phyloP scores from a whole-genome alignment of 352 stramenopile genomes.

The Phytophthora multivora region DNA sequence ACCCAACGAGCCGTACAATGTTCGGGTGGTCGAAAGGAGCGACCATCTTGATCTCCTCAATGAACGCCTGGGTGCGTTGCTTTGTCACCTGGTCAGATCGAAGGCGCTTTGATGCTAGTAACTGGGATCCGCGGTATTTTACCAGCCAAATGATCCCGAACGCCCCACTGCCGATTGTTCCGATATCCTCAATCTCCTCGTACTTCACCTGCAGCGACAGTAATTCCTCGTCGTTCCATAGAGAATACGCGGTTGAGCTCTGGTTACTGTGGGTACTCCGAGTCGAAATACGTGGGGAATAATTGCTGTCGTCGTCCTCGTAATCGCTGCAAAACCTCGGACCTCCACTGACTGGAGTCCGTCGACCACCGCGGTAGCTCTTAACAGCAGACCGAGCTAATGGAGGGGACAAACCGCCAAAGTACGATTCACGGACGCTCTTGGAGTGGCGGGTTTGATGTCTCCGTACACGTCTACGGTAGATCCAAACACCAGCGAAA shows the following conservation, averaged over 20 bases:
- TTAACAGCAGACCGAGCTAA: slow-evolving; percentile 30
- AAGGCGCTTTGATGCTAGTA: slow-evolving; percentile 59
- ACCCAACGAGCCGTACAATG: slow-evolving; percentile 70
- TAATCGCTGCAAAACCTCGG: slow-evolving; percentile 27
- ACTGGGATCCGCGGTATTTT: slow-evolving; percentile 40
- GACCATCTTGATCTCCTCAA: slow-evolving; percentile 77
- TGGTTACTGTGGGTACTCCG: slow-evolving; percentile 42
- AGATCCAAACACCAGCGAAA: slow-evolving; percentile 27
- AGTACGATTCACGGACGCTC: slow-evolving; percentile 35
- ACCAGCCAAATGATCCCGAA: slow-evolving; percentile 57
- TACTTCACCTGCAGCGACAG: slow-evolving; percentile 48
- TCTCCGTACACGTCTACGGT: slow-evolving; percentile 15
- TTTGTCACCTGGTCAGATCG: slow-evolving; percentile 47
- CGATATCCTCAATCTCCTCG: slow-evolving; percentile 59
- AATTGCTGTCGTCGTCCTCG: slow-evolving; percentile 25
- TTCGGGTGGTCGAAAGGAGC: slow-evolving; percentile 59
- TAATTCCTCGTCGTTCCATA: slow-evolving; percentile 66
- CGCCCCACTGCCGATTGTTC: slow-evolving; percentile 49
- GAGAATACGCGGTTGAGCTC: slow-evolving; percentile 43
- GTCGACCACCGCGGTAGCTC: slow-evolving; percentile 30
- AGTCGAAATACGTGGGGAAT: slow-evolving; percentile 38
- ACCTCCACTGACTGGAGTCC: slow-evolving; percentile 28
- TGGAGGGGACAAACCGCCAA: slow-evolving; percentile 39
- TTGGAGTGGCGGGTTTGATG: slow-evolving; percentile 10
- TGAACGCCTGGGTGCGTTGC: slow-evolving; percentile 50